A percentile compares a stretch with the other conserved stretches of the same genome.
These are phyloP conservation scores for Neonectria faginata DNA, from an alignment of 2,329 filamentous ascomycete genomes.

Conservation along the genomic window DNA sequence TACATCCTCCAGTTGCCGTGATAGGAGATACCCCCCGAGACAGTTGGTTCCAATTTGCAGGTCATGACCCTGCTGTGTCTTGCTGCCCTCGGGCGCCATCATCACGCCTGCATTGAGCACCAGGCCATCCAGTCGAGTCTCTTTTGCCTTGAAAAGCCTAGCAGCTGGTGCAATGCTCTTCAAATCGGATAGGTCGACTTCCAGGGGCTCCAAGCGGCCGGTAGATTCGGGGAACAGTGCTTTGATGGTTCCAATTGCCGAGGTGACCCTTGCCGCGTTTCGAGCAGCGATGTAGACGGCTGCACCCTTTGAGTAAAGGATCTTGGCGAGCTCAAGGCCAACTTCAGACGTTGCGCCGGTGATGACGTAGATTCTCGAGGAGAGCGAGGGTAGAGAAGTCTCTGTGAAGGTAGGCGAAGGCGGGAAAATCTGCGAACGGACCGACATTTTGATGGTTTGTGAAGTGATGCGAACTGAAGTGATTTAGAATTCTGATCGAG, in stretches of 20 bases:
- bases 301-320: constrained; percentile 33
- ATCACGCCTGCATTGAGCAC: constrained; percentile 38
- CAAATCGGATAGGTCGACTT: constrained; percentile 35
- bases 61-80: constrained; percentile 32
- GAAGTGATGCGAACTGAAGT: background rate
- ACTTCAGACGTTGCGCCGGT: constrained; percentile 38
- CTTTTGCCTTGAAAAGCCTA: constrained; percentile 14
- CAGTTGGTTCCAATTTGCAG: constrained; percentile 40
- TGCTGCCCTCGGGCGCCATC: constrained; percentile 35
- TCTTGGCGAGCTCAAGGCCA: constrained; percentile 36
- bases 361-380: constrained; percentile 34
- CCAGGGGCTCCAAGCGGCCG: constrained; percentile 30
- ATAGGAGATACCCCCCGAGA: constrained; percentile 33
- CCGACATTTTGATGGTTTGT: constrained; percentile 20
- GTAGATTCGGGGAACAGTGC: constrained; percentile 21
- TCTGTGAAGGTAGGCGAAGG: constrained; percentile 36
- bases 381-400: constrained; percentile 26
- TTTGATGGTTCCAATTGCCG: constrained; percentile 27
- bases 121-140: constrained; percentile 33
- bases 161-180: constrained; percentile 21
- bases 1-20: constrained; percentile 24
- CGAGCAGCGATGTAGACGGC: constrained; percentile 34
- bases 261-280: constrained; percentile 23
- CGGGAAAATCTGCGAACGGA: constrained; percentile 34
- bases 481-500: background rate